Evolutionary conservation across 1,139 yeast species (phyloP).

Genomic region (Pichia sp.): DNA sequence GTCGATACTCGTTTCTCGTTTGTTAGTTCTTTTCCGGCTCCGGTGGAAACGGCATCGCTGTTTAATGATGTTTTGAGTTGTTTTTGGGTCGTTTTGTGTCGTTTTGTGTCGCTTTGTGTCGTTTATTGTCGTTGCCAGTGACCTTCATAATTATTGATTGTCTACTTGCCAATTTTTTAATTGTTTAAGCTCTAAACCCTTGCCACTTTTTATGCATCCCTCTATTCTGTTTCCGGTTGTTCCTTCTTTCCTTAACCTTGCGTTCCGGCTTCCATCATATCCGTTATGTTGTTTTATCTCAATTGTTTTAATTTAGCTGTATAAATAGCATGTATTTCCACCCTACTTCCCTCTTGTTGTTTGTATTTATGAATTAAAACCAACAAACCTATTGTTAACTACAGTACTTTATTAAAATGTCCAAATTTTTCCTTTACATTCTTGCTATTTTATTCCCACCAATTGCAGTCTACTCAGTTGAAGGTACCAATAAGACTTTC

Average conservation of each 20-base stretch:
- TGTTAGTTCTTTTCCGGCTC: no score
- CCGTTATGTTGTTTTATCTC: background rate
- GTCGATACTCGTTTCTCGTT: no score
- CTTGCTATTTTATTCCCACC: constrained; percentile 64
- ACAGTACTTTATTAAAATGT: background rate
- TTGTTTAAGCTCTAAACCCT: background rate
- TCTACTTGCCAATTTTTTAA: no score
- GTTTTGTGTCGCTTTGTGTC: background rate
- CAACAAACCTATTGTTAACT: background rate
- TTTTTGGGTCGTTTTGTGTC: no score
- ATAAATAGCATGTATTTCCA: background rate
- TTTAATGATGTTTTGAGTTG: no score
- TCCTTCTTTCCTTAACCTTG: background rate
- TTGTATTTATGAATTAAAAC: background rate
- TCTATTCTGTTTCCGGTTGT: background rate
- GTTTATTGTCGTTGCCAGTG: background rate
- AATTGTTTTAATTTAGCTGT: background rate
- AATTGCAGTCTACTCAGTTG: constrained; percentile 60
- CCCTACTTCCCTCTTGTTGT: background rate
- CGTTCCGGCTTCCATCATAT: background rate
- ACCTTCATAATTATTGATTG: background rate
- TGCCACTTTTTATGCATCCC: background rate
- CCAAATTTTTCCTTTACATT: constrained; percentile 11
- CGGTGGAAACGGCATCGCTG: no score
- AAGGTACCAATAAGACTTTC: constrained; percentile 56